These are phyloP conservation scores for Suhomyces chickasaworum DNA, from an alignment of 1,139 yeast genomes.

Conservation along the genomic window DNA sequence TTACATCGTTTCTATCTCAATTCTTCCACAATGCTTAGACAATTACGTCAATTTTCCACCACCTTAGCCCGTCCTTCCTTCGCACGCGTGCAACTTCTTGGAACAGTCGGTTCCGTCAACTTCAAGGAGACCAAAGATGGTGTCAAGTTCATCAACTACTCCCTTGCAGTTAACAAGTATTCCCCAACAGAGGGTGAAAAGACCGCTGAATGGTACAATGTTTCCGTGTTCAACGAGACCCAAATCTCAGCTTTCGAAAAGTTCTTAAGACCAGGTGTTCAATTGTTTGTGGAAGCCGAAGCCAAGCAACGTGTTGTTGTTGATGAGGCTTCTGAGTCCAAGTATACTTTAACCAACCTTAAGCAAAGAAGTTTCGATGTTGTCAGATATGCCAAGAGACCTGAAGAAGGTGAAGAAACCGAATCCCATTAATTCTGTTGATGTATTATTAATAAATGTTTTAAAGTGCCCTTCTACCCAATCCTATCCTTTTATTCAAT, in stretches of 20 bases:
- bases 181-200: constrained; percentile 33
- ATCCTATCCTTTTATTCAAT: too few species aligned
- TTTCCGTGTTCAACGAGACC: constrained; percentile 43
- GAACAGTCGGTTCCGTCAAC: constrained; percentile 43
- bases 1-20: neutral
- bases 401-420: constrained; percentile 9
- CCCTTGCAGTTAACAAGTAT: constrained; percentile 47
- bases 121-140: constrained; percentile 44
- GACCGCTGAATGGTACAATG: constrained; percentile 46
- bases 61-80: constrained; percentile 35
- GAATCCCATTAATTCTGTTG: constrained; percentile 1
- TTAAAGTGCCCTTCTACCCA: too few species aligned
- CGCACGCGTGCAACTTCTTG: constrained; percentile 47
- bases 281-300: constrained; percentile 45
- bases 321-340: constrained; percentile 40
- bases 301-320: constrained; percentile 36
- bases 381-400: constrained; percentile 40
- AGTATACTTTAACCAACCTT: constrained; percentile 34
- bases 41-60: constrained; percentile 39
- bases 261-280: constrained; percentile 45
- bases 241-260: constrained; percentile 42
- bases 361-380: constrained; percentile 43
- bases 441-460: neutral
- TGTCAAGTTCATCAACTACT: constrained; percentile 40
- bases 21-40: constrained; percentile 28